phyloP scores from a whole-genome alignment of 345 rosid species.

The Bruguiera sexangula region DNA sequence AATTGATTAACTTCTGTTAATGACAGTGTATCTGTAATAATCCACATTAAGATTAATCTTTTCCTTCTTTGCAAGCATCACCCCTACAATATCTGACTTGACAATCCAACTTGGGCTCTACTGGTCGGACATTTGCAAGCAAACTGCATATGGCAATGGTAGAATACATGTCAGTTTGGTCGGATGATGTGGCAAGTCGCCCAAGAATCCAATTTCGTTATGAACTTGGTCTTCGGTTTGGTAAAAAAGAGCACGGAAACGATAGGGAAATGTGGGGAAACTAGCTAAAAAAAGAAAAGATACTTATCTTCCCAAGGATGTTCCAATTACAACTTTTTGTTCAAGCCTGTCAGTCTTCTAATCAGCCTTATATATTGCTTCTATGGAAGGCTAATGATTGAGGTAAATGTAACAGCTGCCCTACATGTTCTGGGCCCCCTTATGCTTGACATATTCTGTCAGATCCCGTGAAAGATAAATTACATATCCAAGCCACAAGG shows the following conservation, averaged over 20 bases:
- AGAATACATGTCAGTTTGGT: slow-evolving; percentile 20
- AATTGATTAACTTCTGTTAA: too few relatives aligned
- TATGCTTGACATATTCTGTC: slow-evolving; percentile 31
- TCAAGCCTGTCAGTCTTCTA: slow-evolving; percentile 79
- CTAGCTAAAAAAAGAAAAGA: slow-evolving; percentile 33
- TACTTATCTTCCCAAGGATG: slow-evolving; percentile 68
- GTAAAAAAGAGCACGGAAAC: slow-evolving; percentile 36
- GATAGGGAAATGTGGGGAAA: slow-evolving; percentile 36
- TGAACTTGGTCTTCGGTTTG: slow-evolving; percentile 22
- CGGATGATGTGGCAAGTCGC: slow-evolving; percentile 30
- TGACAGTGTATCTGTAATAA: too few relatives aligned
- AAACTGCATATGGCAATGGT: neutral
- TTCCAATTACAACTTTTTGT: slow-evolving; percentile 62
- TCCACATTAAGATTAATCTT: too few relatives aligned
- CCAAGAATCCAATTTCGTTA: slow-evolving; percentile 4
- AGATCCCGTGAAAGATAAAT: slow-evolving; percentile 31
- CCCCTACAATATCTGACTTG: neutral
- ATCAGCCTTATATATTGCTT: slow-evolving; percentile 54
- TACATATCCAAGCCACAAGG: slow-evolving; percentile 28
- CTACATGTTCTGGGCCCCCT: slow-evolving; percentile 37
- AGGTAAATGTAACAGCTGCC: slow-evolving; percentile 47
- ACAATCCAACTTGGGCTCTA: slow-evolving; percentile 1
- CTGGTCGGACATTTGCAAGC: neutral
- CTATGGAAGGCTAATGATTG: slow-evolving; percentile 44
- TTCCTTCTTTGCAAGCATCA: neutral